Evolutionary conservation across 2,329 filamentous ascomycete genomes (phyloP).

Genomic region (Hymenoscyphus occultus): DNA sequence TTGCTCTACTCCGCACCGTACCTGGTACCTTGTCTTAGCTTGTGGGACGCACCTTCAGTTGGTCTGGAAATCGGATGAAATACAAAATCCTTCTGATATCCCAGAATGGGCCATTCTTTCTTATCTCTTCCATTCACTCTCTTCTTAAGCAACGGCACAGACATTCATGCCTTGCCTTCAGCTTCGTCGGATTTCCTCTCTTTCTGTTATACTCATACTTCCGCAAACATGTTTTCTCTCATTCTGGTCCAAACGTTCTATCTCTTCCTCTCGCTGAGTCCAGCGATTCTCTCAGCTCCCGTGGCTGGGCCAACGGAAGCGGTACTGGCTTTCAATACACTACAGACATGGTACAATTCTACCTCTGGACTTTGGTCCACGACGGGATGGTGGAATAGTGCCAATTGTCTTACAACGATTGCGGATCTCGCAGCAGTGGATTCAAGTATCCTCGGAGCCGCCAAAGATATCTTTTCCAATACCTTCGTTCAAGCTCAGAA

Average conservation of each 20-base stretch:
- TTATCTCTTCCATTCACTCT: neutral
- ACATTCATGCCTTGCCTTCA: neutral
- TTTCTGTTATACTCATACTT: neutral
- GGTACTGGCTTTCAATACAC: conserved; percentile 39
- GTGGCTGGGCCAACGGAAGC: conserved; percentile 21
- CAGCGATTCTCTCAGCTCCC: conserved; percentile 6
- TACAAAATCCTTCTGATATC: conserved; percentile 8
- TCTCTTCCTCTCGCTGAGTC: conserved; percentile 8
- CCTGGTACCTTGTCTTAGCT: neutral
- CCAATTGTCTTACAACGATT: conserved; percentile 62
- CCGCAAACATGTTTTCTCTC: neutral
- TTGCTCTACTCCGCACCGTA: neutral
- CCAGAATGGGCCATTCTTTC: conserved; percentile 9
- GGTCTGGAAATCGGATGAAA: neutral
- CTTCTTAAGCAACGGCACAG: conserved; percentile 10
- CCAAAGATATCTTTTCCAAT: conserved; percentile 42
- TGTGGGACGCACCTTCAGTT: neutral
- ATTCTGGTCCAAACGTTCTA: neutral
- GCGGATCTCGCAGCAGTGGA: conserved; percentile 46
- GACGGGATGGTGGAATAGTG: conserved; percentile 72
- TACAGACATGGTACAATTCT: conserved; percentile 62
- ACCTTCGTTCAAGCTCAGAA: conserved; percentile 38
- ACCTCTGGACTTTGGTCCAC: conserved; percentile 61
- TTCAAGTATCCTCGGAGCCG: conserved; percentile 36
- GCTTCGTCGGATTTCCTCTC: conserved; percentile 1